A percentile compares a stretch with the other conserved stretches of the same genome.
phyloP scores from a whole-genome alignment of 1,284 basidiomycete genomes.

The Microbotryomycetes sp. region DNA sequence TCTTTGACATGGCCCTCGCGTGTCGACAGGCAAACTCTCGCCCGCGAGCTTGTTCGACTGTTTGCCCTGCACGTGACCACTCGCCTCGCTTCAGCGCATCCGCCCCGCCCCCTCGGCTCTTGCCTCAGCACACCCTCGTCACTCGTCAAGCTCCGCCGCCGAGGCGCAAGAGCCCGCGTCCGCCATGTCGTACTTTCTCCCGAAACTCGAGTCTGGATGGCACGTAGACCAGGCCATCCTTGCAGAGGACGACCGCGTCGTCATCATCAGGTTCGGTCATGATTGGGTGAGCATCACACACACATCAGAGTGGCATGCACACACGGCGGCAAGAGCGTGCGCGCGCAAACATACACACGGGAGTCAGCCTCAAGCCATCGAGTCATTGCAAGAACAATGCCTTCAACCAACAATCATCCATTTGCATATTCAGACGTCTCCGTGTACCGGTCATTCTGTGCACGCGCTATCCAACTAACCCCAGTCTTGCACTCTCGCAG shows the following conservation, averaged over 20 bases:
- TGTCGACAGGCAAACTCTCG: neutral
- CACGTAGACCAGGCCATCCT: slow-evolving; percentile 97
- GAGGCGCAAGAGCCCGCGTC: neutral
- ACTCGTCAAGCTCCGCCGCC: neutral
- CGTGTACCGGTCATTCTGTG: no score
- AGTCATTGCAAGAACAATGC: no score
- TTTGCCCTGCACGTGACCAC: neutral
- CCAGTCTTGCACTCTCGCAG: slow-evolving; percentile 32
- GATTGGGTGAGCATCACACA: slow-evolving; percentile 57
- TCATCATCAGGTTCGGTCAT: slow-evolving; percentile 91
- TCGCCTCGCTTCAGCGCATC: neutral
- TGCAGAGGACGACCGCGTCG: slow-evolving; percentile 92
- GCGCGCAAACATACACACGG: no score
- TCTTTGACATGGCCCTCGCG: neutral
- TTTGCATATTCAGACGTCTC: no score
- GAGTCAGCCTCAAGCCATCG: no score
- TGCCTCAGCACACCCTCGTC: neutral
- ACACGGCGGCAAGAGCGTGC: no score
- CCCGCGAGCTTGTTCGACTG: neutral
- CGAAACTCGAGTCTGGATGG: slow-evolving; percentile 89
- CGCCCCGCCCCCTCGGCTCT: neutral
- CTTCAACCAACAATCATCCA: no score
- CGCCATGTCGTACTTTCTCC: slow-evolving; percentile 56
- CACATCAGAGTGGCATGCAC: no score
- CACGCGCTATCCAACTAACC: no score